Base-by-base conservation (phyloP, 179 eudicot species). In the Heliamphora pulchella region DNA sequence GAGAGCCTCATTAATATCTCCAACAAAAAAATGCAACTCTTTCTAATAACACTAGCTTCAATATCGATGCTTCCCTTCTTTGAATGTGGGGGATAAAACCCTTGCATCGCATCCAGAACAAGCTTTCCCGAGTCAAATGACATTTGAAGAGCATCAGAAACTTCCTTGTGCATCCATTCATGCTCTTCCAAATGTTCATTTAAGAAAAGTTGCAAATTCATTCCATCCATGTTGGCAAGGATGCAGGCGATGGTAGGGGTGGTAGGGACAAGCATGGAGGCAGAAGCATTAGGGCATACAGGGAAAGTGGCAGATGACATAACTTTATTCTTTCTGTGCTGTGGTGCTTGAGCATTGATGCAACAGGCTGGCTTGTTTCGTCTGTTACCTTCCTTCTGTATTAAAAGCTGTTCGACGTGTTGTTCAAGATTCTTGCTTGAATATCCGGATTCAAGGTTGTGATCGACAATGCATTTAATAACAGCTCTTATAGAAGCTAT, bases 101-200 rank as follows among this genome's bases (percentile, higher is more conserved):
- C 90, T 67, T 80, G 39, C 51, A 89, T 80, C 71, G 92, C 90
- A 81, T 89, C 89, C 51, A 89, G 66, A 41, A 86, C 89, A 62
- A 87, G 70, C 73, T 77, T 86, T 22, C 87, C 83, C 9, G 89
- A 80, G 77, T 89, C 84, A 4, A 64, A 2, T 31, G 87, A 85
- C 79, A 74, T 18, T 9, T 66, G 13, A 68, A 87, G 82, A 11
- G 78, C 84, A 48, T 48, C 43, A 61, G 39, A 71, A 78, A 89
- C 79, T 63, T 89, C 88, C 39, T 77, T 75, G 5, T 81, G 59
- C 79, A 85, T 51, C 18, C 69, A 31, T 8, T 83, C 85, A 59
- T 83, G 88, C 41, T 88, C 81, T 74, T 88, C 71, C 39, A 74
- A 77, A 65, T 82, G 75, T 4, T 80, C 83, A 48, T 81, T 85